phyloP scores from a whole-genome alignment of 164 flowering plant species.

The Kalanchoe fedtschenkoi region DNA sequence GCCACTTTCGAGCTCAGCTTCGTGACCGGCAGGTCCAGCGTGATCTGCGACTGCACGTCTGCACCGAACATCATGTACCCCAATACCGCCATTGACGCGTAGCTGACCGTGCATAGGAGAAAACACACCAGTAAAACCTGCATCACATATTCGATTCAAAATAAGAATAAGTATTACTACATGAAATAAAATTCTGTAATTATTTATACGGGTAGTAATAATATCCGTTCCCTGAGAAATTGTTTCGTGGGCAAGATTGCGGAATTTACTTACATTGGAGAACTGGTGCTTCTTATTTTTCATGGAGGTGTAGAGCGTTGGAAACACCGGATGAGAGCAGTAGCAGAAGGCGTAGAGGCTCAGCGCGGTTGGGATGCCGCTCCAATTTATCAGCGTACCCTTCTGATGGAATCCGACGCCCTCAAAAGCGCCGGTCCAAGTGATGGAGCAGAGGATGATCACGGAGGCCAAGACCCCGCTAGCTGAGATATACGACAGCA shows the following conservation, averaged over 20 bases:
- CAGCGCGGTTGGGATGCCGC: slow-evolving; percentile 35
- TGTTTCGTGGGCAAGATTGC: background rate
- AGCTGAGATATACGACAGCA: slow-evolving; percentile 24
- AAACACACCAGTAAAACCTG: slow-evolving; percentile 6
- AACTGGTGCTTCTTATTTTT: slow-evolving; percentile 15
- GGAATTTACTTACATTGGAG: slow-evolving; percentile 10
- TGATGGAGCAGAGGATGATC: slow-evolving; percentile 22
- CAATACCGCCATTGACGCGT: slow-evolving; percentile 2
- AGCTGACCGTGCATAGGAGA: slow-evolving; percentile 2
- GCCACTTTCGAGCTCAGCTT: slow-evolving; percentile 11
- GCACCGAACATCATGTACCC: slow-evolving; percentile 7
- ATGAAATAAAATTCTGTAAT: too few relatives aligned
- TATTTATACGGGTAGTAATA: too few relatives aligned
- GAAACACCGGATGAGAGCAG: slow-evolving; percentile 18
- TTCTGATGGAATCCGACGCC: slow-evolving; percentile 39
- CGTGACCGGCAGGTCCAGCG: background rate
- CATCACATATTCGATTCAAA: background rate
- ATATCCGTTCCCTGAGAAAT: too few relatives aligned
- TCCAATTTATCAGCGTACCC: slow-evolving; percentile 24
- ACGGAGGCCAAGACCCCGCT: slow-evolving; percentile 39
- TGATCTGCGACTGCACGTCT: background rate
- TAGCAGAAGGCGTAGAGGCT: slow-evolving; percentile 35
- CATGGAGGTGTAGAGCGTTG: slow-evolving; percentile 21
- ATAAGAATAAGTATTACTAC: too few relatives aligned
- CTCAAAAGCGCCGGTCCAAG: slow-evolving; percentile 32